Evolutionary conservation across 2,329 filamentous ascomycete species (phyloP).

Genomic region (Zasmidium angulare): DNA sequence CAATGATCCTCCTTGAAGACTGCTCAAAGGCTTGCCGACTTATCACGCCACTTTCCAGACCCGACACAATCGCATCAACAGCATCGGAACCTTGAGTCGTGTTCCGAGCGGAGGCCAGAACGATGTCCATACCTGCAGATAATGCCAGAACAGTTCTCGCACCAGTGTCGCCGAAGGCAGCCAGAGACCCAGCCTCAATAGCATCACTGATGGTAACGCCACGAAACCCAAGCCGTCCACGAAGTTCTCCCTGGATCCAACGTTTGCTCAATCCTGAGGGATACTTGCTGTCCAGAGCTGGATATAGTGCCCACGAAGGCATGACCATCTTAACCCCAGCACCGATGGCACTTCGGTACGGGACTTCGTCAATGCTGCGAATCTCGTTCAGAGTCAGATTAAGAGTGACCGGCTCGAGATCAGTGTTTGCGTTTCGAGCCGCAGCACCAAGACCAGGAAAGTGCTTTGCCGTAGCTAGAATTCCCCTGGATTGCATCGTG

Average conservation of each 20-base stretch:
- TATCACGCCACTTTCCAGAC: constrained; percentile 9
- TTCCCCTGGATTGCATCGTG: constrained; percentile 11
- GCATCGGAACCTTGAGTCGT: constrained; percentile 12
- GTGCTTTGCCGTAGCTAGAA: constrained; percentile 21
- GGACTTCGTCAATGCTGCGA: constrained; percentile 12
- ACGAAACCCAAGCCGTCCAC: constrained; percentile 12
- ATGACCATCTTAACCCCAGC: constrained; percentile 16
- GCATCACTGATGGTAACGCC: constrained; percentile 24
- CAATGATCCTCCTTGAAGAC: constrained; percentile 15
- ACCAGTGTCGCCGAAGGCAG: constrained; percentile 12
- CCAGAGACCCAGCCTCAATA: constrained; percentile 18
- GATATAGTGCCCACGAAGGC: constrained; percentile 21
- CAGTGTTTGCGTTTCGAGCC: constrained; percentile 12
- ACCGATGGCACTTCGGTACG: constrained; percentile 13
- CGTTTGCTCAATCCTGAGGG: constrained; percentile 15
- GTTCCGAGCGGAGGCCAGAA: constrained; percentile 13
- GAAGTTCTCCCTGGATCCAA: constrained; percentile 15
- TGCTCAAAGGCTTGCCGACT: constrained; percentile 15
- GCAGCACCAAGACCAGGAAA: constrained; percentile 19
- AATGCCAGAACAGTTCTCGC: constrained; percentile 11
- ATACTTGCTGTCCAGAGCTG: constrained; percentile 9
- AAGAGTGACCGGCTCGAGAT: constrained; percentile 15
- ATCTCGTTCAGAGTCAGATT: constrained; percentile 11
- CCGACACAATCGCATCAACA: constrained; percentile 10
- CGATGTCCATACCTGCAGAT: constrained; percentile 20